Percentiles rank a stretch among this genome's conserved stretches.
Evolutionary conservation across 78 protist genomes (phyloP).

Genomic region (Speleostelium caveatum): DNA sequence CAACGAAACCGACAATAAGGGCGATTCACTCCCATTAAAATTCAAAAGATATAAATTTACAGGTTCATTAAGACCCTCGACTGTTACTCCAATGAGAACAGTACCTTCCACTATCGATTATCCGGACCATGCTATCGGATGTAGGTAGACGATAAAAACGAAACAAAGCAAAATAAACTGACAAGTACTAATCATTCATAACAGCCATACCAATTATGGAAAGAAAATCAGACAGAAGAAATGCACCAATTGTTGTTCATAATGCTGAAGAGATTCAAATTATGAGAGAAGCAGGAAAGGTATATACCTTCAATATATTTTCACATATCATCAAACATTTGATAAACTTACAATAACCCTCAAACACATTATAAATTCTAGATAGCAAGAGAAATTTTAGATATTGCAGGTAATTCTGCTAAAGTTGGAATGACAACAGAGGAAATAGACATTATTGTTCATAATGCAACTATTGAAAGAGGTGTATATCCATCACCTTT

Average conservation of each 20-base stretch:
- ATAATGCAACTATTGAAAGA: constrained; percentile 89
- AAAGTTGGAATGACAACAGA: constrained; percentile 93
- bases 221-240: constrained; percentile 43
- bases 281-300: constrained; percentile 59
- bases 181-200: not conserved
- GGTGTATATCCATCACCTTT: constrained; percentile 97
- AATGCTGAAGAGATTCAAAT: constrained; percentile 47
- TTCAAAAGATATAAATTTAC: constrained; percentile 42
- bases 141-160: constrained; percentile 45
- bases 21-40: not conserved
- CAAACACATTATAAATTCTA: not conserved
- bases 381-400: constrained; percentile 92
- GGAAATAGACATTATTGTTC: constrained; percentile 91
- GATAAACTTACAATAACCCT: not conserved
- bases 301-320: not conserved
- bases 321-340: not conserved
- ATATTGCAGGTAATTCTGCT: constrained; percentile 87
- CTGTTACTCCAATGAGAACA: constrained; percentile 53
- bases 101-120: constrained; percentile 39
- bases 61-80: constrained; percentile 69
- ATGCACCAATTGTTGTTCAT: constrained; percentile 34
- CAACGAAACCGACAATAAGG: not conserved
- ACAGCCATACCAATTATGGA: constrained; percentile 54
- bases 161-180: not conserved
- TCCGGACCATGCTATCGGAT: constrained; percentile 74